Evolutionary conservation across 192 early-diverging fungal genomes (phyloP).

Genomic region (Coemansia asiatica): DNA sequence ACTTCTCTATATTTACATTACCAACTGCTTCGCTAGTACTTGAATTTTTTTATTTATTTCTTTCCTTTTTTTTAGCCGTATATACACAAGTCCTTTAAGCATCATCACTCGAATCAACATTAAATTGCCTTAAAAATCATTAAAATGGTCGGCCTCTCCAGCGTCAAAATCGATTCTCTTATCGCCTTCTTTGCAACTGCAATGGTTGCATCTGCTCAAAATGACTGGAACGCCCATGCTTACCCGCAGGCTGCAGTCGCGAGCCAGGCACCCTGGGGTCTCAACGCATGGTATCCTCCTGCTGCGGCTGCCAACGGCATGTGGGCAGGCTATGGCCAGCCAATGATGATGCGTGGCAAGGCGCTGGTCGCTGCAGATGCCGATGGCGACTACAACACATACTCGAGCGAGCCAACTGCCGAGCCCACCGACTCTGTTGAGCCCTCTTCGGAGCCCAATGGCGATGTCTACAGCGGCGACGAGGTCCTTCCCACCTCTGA

Average conservation of each 20-base stretch:
- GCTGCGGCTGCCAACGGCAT: neutral
- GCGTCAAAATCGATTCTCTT: constrained; percentile 34
- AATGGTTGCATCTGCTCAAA: constrained; percentile 17
- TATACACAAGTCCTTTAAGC: neutral
- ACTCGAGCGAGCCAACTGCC: neutral
- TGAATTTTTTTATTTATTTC: too few relatives aligned
- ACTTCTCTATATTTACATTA: too few relatives aligned
- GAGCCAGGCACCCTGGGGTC: constrained; percentile 4
- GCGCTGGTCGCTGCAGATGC: constrained; percentile 12
- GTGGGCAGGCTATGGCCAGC: constrained; percentile 14
- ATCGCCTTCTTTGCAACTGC: constrained; percentile 27
- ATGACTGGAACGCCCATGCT: constrained; percentile 21
- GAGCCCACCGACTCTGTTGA: constrained; percentile 22
- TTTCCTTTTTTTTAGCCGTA: neutral
- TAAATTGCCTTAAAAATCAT: neutral
- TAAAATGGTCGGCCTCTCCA: constrained; percentile 23
- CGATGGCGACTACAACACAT: constrained; percentile 5
- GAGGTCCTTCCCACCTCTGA: constrained; percentile 27
- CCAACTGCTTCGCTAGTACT: too few relatives aligned
- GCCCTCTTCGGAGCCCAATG: constrained; percentile 3
- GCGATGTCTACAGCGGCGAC: constrained; percentile 21
- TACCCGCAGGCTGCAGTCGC: constrained; percentile 3
- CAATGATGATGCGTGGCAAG: constrained; percentile 24
- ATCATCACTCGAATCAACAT: neutral
- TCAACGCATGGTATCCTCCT: neutral